phyloP scores from a whole-genome alignment of 345 rosid species.

The Geranium rotundifolium region DNA sequence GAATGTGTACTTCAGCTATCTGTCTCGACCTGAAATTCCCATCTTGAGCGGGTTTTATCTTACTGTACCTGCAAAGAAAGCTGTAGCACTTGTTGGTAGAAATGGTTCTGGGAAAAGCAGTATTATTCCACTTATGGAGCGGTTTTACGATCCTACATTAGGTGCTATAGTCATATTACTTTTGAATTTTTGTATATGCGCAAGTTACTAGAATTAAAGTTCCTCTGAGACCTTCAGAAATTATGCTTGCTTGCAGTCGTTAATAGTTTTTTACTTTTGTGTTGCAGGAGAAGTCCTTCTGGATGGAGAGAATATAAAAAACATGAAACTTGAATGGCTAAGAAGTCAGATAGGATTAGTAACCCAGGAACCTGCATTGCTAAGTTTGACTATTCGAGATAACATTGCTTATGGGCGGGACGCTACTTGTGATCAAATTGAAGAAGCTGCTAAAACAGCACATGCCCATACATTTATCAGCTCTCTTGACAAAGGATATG shows the following conservation, averaged over 20 bases:
- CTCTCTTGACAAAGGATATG: slow-evolving; percentile 80
- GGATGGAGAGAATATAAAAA: slow-evolving; percentile 93
- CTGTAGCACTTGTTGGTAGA: slow-evolving; percentile 98
- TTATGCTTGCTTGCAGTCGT: slow-evolving; percentile 5
- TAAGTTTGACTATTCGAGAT: slow-evolving; percentile 77
- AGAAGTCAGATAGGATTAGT: slow-evolving; percentile 95
- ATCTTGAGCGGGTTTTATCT: slow-evolving; percentile 97
- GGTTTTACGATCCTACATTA: slow-evolving; percentile 98
- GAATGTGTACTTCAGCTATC: slow-evolving; percentile 95
- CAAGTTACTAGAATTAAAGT: neutral
- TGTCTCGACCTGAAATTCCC: slow-evolving; percentile 97
- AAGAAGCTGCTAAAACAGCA: slow-evolving; percentile 95
- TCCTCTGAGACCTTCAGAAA: slow-evolving; percentile 6
- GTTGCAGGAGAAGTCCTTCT: slow-evolving; percentile 94
- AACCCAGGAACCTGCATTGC: slow-evolving; percentile 94
- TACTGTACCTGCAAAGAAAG: slow-evolving; percentile 89
- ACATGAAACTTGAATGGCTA: slow-evolving; percentile 79
- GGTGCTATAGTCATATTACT: slow-evolving; percentile 34
- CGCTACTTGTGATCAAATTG: slow-evolving; percentile 73
- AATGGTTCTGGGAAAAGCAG: slow-evolving; percentile 99
- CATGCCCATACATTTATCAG: slow-evolving; percentile 92
- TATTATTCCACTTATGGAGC: slow-evolving; percentile 97
- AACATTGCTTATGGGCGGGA: slow-evolving; percentile 88
- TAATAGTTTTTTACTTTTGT: slow-evolving; percentile 13
- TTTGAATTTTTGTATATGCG: no score